Evolutionary conservation across 139 green algal species (phyloP), one percentile per base, ranked within the genome.

Genomic region (Eudorina sp.): DNA sequence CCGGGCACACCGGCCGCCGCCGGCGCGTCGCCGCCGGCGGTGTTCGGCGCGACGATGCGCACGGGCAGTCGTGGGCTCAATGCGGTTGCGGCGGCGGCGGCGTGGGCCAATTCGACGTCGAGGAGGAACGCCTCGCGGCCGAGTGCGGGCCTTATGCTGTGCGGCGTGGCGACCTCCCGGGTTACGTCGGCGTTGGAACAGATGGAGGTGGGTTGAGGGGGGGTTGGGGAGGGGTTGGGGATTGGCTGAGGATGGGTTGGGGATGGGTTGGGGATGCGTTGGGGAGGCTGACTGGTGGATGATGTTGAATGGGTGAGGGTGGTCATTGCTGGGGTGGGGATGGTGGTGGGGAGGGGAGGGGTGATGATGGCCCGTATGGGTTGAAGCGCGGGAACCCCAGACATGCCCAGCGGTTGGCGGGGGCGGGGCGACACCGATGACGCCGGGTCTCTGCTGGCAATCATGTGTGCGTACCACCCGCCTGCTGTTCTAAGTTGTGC

Each of bases 61-160:
- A 34, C 40, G 2, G 40, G 41, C 72, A 58, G 68, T 48, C 36
- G 68, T 31, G 68, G 68, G 9, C 68, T 76, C 36, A 76, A 76
- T 48, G 68, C 74, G 9, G 45, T n/a, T 13, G 45, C 48, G 11
- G 29, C 46, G n/a, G 45, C 46, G 0, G 29, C 48, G 19, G 25
- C 72, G 31, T 76, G 68, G 68, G 68, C 68, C 16, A 48, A 76
- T 34, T 3, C 36, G 31, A 76, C 68, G 21, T 4, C 68, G 19
- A 13, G 36, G 31, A 31, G 68, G 21, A 46, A 48, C 38, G 38
- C 66, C 19, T 79, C 70, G 0, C 70, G 70, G 40, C 40, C 21
- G 25, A 74, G 55, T 40, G 58, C 41, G 16, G 79, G 79, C 8
- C 79, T 86, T 34, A 76, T 76, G 79, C 19, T 87, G 19, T 45